phyloP scores from a whole-genome alignment of 179 eudicot genomes.

The Spergularia azorica region DNA sequence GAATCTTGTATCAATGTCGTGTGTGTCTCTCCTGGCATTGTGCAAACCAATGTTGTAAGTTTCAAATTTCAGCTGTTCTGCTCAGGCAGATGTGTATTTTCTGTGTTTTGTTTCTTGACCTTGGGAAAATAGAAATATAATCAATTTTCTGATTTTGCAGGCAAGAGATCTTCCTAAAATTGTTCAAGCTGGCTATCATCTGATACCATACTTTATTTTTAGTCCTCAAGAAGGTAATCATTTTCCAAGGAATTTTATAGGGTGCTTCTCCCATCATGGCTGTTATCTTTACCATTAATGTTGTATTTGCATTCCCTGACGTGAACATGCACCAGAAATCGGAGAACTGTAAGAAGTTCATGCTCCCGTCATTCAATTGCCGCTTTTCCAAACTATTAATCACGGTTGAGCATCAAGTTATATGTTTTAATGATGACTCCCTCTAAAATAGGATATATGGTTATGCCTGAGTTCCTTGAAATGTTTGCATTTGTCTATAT shows the following conservation, averaged over 20 bases:
- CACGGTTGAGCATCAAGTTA: not conserved
- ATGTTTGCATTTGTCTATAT: no score
- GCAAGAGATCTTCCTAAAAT: conserved; percentile 92
- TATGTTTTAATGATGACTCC: not conserved
- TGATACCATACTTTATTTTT: conserved; percentile 86
- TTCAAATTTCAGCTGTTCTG: conserved; percentile 4
- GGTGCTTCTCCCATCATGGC: not conserved
- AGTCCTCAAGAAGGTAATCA: conserved; percentile 81
- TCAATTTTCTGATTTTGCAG: conserved; percentile 40
- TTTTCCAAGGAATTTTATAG: conserved; percentile 1
- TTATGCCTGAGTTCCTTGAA: not conserved
- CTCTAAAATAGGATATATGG: not conserved
- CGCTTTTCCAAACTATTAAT: no score
- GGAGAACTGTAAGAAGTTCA: no score
- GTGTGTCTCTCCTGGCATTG: conserved; percentile 94
- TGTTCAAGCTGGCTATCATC: conserved; percentile 72
- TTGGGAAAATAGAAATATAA: not conserved
- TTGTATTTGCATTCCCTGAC: not conserved
- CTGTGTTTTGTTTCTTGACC: conserved; percentile 4
- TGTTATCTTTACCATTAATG: not conserved
- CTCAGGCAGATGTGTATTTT: conserved; percentile 12
- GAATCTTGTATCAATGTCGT: conserved; percentile 80
- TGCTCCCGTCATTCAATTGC: no score
- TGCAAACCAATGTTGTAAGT: conserved; percentile 92
- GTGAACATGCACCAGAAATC: not conserved